Conservation (phyloP, 495 filamentous ascomycete species). For the Neurospora tetrasperma region DNA sequence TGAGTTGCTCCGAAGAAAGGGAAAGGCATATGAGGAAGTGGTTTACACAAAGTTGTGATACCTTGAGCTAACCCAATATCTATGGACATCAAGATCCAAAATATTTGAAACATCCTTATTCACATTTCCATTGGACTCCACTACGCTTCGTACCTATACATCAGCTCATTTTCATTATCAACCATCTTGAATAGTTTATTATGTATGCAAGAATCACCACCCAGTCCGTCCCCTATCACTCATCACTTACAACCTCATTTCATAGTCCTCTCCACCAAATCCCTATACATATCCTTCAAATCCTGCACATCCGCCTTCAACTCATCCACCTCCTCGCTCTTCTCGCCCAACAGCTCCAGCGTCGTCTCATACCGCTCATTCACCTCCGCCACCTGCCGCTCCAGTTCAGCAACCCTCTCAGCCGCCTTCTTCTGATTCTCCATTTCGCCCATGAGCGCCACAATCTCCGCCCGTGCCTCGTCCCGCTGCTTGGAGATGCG, state of each 20-base stretch:
- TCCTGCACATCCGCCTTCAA: conserved; percentile 79
- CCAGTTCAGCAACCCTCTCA: conserved; percentile 50
- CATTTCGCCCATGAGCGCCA: conserved; percentile 73
- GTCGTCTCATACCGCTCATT: conserved; percentile 74
- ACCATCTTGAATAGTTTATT: background rate
- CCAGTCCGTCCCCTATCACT: background rate
- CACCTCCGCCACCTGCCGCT: conserved; percentile 54
- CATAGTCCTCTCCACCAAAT: conserved; percentile 77
- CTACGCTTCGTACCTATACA: background rate
- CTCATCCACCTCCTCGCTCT: conserved; percentile 89
- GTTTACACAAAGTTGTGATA: background rate
- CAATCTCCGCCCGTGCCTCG: conserved; percentile 82
- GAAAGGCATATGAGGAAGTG: background rate
- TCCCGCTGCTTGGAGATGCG: conserved; percentile 76
- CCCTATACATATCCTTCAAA: conserved; percentile 90
- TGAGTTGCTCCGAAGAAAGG: background rate
- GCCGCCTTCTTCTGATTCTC: conserved; percentile 57
- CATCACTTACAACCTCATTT: conserved; percentile 15
- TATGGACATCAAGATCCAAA: background rate
- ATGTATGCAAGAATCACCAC: background rate
- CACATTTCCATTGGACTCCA: background rate
- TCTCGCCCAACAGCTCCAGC: conserved; percentile 91
- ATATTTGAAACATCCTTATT: background rate
- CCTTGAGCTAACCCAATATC: background rate
- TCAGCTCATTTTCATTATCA: background rate